phyloP scores from a whole-genome alignment of 805 yeast species.

The Lachancea nothofagi region DNA sequence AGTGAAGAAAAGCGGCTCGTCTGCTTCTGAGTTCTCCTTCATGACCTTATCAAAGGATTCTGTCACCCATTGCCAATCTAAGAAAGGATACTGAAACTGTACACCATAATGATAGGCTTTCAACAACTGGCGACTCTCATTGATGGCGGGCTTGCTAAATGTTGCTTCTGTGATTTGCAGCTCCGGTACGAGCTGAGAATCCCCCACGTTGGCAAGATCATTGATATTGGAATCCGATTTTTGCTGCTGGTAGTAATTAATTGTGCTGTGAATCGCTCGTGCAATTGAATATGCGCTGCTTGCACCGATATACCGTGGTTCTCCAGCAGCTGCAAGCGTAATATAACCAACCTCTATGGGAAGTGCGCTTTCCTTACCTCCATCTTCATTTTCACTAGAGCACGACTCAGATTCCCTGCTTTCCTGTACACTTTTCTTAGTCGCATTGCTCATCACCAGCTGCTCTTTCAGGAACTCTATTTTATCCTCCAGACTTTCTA shows the following conservation, averaged over 20 bases:
- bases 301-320: slow-evolving; percentile 29
- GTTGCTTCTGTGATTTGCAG: too few relatives aligned
- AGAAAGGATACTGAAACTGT: slow-evolving; percentile 35
- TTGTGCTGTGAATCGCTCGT: slow-evolving; percentile 25
- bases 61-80: slow-evolving; percentile 28
- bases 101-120: slow-evolving; percentile 27
- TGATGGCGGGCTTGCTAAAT: slow-evolving; percentile 20
- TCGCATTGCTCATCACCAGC: slow-evolving; percentile 1
- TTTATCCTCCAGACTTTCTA: slow-evolving; percentile 39
- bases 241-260: slow-evolving; percentile 16
- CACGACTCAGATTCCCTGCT: background rate
- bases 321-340: slow-evolving; percentile 29
- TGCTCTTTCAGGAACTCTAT: slow-evolving; percentile 10
- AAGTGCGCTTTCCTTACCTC: slow-evolving; percentile 9
- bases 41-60: slow-evolving; percentile 21
- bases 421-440: too few relatives aligned
- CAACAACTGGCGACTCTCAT: slow-evolving; percentile 16
- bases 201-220: slow-evolving; percentile 11
- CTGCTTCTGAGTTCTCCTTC: slow-evolving; percentile 14
- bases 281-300: slow-evolving; percentile 34
- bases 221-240: background rate
- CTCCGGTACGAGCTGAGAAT: too few relatives aligned
- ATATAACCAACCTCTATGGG: slow-evolving; percentile 31
- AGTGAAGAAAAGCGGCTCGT: slow-evolving; percentile 23
- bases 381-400: background rate